Base-by-base conservation (phyloP, 106 monocot genomes). In the Agapanthus africanus region DNA sequence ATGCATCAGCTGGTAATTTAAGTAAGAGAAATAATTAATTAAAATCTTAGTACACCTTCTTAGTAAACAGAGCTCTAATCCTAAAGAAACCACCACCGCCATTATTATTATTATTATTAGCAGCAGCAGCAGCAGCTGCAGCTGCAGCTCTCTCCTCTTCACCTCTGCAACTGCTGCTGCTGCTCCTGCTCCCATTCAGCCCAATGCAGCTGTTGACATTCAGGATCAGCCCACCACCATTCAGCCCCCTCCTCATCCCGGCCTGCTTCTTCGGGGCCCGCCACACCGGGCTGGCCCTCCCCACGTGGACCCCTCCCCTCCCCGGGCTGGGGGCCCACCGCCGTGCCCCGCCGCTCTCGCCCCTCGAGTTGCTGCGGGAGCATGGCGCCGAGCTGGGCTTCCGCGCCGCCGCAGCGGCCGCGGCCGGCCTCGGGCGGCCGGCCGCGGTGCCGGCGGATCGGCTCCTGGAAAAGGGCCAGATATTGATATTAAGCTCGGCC, bases 401-500 rank as follows among this genome's bases (percentile, higher is more conserved):
- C 40, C 87, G 7, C 56, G 60, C 57, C 13, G 66, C 52, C 1
- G 67, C 26, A 4, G 60, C 51, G 22, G 63, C 1, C 54, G 65
- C 16, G 68, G 34, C 34, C 72, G 52, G 11, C 68, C 57, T 32
- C 37, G 71, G 52, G 11, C 71, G 41, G 14, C 61, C 27, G 37
- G 71, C 67, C 56, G 67, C 68, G 57, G 66, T 82, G 2, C 99
- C 93, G 1, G 94, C 85, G 4, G 94, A 95, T 34, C 81, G 78
- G 79, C 94, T 91, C 65, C 91, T 50, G n/a, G 85, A 76, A 74
- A 95, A 95, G 0, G 94, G 94, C 94, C 94, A 95, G 63, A 95
- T 81, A 67, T 87, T 87, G 76, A 94, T 85, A 71, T 87, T 85
- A 37, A 90, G 75, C 71, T 94, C 87, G n/a, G 82, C 73, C 2